phyloP scores from a whole-genome alignment of 148 eudicot species.

The Chenopodium formosanum region DNA sequence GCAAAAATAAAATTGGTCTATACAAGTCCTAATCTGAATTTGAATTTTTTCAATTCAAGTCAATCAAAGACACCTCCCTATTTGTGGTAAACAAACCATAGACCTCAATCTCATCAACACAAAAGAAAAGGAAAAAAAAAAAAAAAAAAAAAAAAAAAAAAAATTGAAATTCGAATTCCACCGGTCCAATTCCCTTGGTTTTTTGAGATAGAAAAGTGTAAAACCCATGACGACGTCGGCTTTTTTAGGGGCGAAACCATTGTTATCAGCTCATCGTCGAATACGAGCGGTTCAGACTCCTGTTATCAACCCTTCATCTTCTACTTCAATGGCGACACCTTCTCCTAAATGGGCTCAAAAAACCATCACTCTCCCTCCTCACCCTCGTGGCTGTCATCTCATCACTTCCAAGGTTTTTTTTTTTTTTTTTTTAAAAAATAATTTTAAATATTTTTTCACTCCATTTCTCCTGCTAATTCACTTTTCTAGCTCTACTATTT shows the following conservation, averaged over 20 bases:
- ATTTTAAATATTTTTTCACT: neutral
- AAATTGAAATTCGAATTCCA: too few relatives aligned
- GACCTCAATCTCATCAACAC: too few relatives aligned
- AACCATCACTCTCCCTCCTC: constrained; percentile 78
- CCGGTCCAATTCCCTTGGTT: neutral
- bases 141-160: too few relatives aligned
- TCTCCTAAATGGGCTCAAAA: constrained; percentile 90
- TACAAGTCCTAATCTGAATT: too few relatives aligned
- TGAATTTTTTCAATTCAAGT: too few relatives aligned
- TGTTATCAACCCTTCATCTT: constrained; percentile 16
- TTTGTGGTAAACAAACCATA: too few relatives aligned
- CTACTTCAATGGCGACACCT: constrained; percentile 40
- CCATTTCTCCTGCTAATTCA: neutral
- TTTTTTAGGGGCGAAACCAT: constrained; percentile 27
- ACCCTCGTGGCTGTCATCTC: constrained; percentile 84
- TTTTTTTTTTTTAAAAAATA: too few relatives aligned
- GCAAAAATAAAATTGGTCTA: too few relatives aligned
- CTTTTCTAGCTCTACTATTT: neutral
- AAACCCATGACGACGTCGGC: neutral
- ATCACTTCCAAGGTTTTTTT: constrained; percentile 64
- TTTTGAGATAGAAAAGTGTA: neutral
- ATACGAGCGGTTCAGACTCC: constrained; percentile 23
- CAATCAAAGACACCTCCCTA: too few relatives aligned
- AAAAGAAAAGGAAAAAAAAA: too few relatives aligned
- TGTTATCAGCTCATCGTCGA: constrained; percentile 10